Conservation (phyloP, 2,329 filamentous ascomycete species). For the Fusarium decemcellulare region DNA sequence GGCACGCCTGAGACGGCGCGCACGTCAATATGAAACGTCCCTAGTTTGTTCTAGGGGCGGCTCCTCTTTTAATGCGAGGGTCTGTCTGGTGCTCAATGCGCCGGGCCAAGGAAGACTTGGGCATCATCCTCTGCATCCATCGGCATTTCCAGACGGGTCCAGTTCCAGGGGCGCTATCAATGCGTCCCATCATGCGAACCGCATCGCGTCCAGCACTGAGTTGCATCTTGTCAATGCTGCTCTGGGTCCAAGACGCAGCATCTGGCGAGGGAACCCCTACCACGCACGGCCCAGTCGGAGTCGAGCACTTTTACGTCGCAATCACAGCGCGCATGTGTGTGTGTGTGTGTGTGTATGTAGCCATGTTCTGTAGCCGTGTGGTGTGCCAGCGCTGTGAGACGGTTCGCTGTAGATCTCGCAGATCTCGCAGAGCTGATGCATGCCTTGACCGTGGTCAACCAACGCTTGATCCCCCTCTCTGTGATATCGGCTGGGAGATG, state of each 20-base stretch:
- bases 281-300: slow-evolving; percentile 10
- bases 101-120: not conserved
- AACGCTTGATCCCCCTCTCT: not conserved
- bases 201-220: not conserved
- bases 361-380: not conserved
- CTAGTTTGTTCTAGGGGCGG: slow-evolving; percentile 26
- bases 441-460: slow-evolving; percentile 8
- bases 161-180: slow-evolving; percentile 20
- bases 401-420: slow-evolving; percentile 29
- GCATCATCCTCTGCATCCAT: slow-evolving; percentile 10
- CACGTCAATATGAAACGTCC: slow-evolving; percentile 44
- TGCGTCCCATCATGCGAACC: slow-evolving; percentile 12
- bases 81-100: slow-evolving; percentile 5
- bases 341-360: too few species aligned
- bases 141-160: not conserved
- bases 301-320: not conserved
- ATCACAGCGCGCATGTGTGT: too few species aligned
- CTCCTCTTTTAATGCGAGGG: slow-evolving; percentile 38
- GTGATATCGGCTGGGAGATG: slow-evolving; percentile 12
- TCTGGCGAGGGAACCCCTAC: slow-evolving; percentile 14
- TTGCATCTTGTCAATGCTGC: slow-evolving; percentile 15
- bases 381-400: slow-evolving; percentile 13
- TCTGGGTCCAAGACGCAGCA: slow-evolving; percentile 22
- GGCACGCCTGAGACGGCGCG: slow-evolving; percentile 42
- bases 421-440: slow-evolving; percentile 25